These are phyloP conservation scores for Ciborinia camelliae DNA, from an alignment of 2,329 filamentous ascomycete genomes.

Conservation along the genomic window DNA sequence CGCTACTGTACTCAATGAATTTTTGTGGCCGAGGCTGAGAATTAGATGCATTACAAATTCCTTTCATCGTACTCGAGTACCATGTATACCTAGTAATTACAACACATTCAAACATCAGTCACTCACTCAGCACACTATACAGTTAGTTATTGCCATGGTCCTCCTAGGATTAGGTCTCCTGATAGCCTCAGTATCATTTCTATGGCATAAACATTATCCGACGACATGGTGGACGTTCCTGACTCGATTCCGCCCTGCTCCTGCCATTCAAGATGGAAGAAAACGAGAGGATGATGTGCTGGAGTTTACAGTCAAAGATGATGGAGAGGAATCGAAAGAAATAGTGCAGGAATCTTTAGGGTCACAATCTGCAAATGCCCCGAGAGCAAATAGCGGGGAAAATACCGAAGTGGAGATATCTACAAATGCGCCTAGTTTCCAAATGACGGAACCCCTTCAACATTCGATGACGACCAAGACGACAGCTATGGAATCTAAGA, in stretches of 20 bases:
- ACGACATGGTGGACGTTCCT: constrained; percentile 45
- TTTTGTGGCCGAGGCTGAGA: background rate
- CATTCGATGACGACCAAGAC: too few relatives aligned
- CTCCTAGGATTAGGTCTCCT: constrained; percentile 58
- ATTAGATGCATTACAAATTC: background rate
- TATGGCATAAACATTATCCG: constrained; percentile 52
- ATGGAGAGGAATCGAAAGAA: background rate
- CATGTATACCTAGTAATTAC: background rate
- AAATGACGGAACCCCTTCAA: background rate
- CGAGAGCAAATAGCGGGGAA: background rate
- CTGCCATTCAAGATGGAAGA: constrained; percentile 5
- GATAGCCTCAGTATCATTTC: constrained; percentile 56
- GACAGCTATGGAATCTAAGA: background rate
- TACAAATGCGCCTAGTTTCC: background rate
- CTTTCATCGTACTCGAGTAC: too few relatives aligned
- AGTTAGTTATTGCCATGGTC: too few relatives aligned
- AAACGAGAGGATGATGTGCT: constrained; percentile 21
- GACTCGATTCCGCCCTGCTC: constrained; percentile 31
- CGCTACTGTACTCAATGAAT: background rate
- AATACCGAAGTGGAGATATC: background rate
- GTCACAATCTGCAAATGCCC: too few relatives aligned
- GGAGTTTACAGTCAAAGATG: background rate
- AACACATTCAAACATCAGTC: background rate
- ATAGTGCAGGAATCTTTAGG: too few relatives aligned
- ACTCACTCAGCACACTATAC: background rate